Conservation (phyloP, 257 asterid species). For the Solanum bukasovii region DNA sequence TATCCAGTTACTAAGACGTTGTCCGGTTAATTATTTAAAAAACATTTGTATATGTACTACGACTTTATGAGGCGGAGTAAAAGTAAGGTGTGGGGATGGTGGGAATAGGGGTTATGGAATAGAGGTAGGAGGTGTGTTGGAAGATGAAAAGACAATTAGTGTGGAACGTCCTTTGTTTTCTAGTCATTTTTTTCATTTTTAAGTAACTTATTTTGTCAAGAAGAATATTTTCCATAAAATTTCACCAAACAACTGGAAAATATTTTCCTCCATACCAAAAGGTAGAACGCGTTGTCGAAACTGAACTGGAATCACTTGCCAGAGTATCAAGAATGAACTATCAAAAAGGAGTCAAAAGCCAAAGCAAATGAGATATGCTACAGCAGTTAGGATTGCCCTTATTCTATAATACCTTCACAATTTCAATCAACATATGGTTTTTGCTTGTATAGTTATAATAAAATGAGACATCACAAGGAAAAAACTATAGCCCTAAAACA, state of each 20-base stretch:
- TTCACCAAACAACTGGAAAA: neutral
- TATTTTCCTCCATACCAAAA: neutral
- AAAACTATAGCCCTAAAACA: constrained; percentile 21
- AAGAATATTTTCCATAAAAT: neutral
- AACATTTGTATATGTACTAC: neutral
- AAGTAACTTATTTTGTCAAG: neutral
- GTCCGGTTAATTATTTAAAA: neutral
- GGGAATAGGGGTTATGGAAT: neutral
- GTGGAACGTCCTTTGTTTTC: too few species aligned
- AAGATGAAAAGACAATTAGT: neutral
- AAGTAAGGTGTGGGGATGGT: neutral
- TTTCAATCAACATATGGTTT: constrained; percentile 21
- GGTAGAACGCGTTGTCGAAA: neutral
- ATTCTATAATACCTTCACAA: constrained; percentile 29
- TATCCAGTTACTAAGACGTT: neutral
- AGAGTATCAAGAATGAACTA: neutral
- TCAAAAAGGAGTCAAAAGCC: neutral
- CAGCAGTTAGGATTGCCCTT: constrained; percentile 6
- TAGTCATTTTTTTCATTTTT: neutral
- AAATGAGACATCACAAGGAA: constrained; percentile 22
- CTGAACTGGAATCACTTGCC: neutral
- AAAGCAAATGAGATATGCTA: neutral
- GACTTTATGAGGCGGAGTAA: neutral
- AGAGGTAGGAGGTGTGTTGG: neutral
- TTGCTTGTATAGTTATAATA: constrained; percentile 6